A percentile compares a stretch with the other conserved stretches of the same genome.
Conservation (phyloP, 352 stramenopile genomes). For the Peronospora farinosa region DNA sequence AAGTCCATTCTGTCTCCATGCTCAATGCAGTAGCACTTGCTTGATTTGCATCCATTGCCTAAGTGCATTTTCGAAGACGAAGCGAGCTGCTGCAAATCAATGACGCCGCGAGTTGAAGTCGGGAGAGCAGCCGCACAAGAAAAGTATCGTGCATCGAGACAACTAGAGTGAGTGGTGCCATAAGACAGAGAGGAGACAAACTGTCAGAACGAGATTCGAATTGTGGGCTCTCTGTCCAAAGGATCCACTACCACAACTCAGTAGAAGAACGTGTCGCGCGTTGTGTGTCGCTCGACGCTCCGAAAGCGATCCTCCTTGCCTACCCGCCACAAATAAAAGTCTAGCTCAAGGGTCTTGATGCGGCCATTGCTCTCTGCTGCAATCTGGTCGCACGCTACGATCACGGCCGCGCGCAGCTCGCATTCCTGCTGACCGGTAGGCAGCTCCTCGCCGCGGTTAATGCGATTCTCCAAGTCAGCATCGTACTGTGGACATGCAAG, state of each 20-base stretch:
- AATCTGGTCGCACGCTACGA: constrained; percentile 69
- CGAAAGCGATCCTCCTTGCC: constrained; percentile 72
- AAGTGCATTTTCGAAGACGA: background rate
- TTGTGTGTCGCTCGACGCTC: constrained; percentile 59
- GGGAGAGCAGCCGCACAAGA: constrained; percentile 23
- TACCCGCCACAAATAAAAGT: constrained; percentile 70
- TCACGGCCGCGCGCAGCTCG: constrained; percentile 54
- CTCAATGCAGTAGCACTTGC: background rate
- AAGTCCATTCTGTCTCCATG: background rate
- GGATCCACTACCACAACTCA: constrained; percentile 11
- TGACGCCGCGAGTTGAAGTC: constrained; percentile 17
- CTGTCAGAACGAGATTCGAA: background rate
- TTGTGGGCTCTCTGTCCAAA: background rate
- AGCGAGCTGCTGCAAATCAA: constrained; percentile 16
- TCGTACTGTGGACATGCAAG: constrained; percentile 39
- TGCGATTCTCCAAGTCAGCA: constrained; percentile 37
- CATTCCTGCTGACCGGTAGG: constrained; percentile 43
- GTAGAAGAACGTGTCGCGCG: constrained; percentile 67
- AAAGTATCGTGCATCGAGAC: constrained; percentile 16
- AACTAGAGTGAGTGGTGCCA: background rate
- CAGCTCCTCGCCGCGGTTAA: constrained; percentile 46
- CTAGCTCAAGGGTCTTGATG: constrained; percentile 41
- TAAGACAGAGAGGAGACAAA: background rate
- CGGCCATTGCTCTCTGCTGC: constrained; percentile 43
- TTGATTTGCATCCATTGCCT: constrained; percentile 3